Base-by-base conservation (phyloP, 768 basidiomycete species). In the Zangia roseola region DNA sequence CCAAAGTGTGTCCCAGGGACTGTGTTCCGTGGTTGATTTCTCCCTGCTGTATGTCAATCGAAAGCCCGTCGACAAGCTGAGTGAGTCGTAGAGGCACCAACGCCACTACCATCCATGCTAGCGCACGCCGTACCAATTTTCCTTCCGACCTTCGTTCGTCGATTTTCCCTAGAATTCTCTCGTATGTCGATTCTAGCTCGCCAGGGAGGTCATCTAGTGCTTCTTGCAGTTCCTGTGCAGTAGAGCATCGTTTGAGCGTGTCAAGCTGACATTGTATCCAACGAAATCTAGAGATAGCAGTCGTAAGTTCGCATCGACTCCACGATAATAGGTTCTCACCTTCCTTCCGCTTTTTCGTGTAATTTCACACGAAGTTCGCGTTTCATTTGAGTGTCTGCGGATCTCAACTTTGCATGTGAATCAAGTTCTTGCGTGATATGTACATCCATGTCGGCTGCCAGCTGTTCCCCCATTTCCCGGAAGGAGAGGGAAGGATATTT, bases 261-360 rank as follows among this genome's bases (percentile, higher is more conserved):
- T 51, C 44, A 2, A 51, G 8, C 16, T 51, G 50, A 12, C 49
- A 50, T 16, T 45, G 43, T 5, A 45, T 38, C 49, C 49, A 50
- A 0, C 49, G 49, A 9, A 50, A 50, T 20, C 49, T 50, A 9
- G 2, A 9, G 19, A 25, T 5, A 19, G 31, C 1, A 10, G 2
- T 10, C 5, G 6, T 46, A 20, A 40, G 23, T 34, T 5, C 6
- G 3, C 13, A 0, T 0, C 14, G 12, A 17, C 3, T 12, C n/a
- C 3, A 25, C 0, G 3, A 34, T 10, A 19, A 8, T n/a, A 25
- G 20, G 5, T 14, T n/a, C 35, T 33, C 9, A 50, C 49, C 40
- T 43, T 9, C 49, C 42, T 9, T 40, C 30, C 2, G 49, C 42
- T 16, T n/a, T 39, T 20, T 44, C 24, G 10, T 5, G 37, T 33